Percentiles rank a stretch among this genome's conserved stretches.
These are phyloP conservation scores for Geranium rotundifolium DNA, from an alignment of 345 rosid genomes.

Conservation along the genomic window DNA sequence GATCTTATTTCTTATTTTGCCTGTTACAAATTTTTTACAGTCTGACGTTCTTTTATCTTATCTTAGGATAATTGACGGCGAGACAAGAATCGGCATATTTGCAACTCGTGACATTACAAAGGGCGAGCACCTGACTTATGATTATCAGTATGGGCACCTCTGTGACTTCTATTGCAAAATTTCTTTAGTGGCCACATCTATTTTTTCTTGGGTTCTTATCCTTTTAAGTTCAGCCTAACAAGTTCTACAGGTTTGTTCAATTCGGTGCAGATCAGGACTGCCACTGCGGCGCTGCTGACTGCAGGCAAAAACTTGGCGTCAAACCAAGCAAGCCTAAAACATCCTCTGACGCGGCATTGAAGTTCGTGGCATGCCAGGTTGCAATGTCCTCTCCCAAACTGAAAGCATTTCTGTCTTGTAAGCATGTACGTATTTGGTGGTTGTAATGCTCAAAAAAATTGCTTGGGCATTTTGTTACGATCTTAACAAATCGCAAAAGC, in stretches of 20 bases:
- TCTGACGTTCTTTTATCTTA: not conserved
- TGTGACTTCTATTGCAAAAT: too few species aligned
- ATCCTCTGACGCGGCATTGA: slow-evolving; percentile 50
- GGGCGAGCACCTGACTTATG: slow-evolving; percentile 92
- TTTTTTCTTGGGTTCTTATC: not conserved
- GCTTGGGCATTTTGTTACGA: too few species aligned
- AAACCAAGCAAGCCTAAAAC: slow-evolving; percentile 55
- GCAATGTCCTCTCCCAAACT: slow-evolving; percentile 47
- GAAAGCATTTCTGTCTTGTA: slow-evolving; percentile 32
- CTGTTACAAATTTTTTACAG: slow-evolving; percentile 8
- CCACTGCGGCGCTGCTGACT: slow-evolving; percentile 66
- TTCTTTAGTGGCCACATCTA: too few species aligned
- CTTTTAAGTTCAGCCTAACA: slow-evolving; percentile 30
- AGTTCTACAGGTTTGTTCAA: slow-evolving; percentile 85
- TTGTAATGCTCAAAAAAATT: too few species aligned
- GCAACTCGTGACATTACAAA: slow-evolving; percentile 56
- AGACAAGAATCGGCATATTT: slow-evolving; percentile 90
- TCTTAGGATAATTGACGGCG: slow-evolving; percentile 88
- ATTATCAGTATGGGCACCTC: slow-evolving; percentile 66
- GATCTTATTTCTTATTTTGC: slow-evolving; percentile 4
- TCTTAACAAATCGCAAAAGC: too few species aligned
- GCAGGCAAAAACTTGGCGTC: slow-evolving; percentile 74
- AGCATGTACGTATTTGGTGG: slow-evolving; percentile 24
- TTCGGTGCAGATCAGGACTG: slow-evolving; percentile 98
- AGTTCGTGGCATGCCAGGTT: slow-evolving; percentile 56